Evolutionary conservation across 2,329 filamentous ascomycete genomes (phyloP).

Genomic region (Pseudogymnoascus sp.): DNA sequence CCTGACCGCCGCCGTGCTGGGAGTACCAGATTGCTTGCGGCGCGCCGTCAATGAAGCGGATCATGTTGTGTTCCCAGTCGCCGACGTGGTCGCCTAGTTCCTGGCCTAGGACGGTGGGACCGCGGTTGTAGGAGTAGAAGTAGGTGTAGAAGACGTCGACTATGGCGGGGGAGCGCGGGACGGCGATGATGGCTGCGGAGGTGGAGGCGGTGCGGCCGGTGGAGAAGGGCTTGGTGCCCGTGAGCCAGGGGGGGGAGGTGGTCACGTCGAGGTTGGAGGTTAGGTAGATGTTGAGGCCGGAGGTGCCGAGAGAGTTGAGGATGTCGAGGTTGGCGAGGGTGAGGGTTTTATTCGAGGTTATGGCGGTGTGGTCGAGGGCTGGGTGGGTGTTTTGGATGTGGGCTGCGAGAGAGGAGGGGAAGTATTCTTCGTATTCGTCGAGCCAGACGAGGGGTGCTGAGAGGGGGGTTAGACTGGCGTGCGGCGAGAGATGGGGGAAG

Average conservation of each 20-base stretch:
- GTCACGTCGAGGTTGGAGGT: slow-evolving; percentile 42
- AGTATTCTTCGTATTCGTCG: slow-evolving; percentile 40
- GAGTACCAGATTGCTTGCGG: slow-evolving; percentile 54
- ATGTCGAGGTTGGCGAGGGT: slow-evolving; percentile 40
- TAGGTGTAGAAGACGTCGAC: slow-evolving; percentile 15
- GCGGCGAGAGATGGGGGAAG: neutral
- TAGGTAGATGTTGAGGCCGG: slow-evolving; percentile 39
- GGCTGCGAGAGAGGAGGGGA: slow-evolving; percentile 40
- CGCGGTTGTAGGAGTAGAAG: slow-evolving; percentile 15
- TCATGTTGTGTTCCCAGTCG: slow-evolving; percentile 61
- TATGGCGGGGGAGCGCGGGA: neutral
- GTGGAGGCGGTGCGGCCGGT: slow-evolving; percentile 44
- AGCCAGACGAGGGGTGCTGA: slow-evolving; percentile 45
- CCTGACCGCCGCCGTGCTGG: slow-evolving; percentile 55
- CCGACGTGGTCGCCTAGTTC: slow-evolving; percentile 48
- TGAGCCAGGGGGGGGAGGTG: slow-evolving; percentile 39
- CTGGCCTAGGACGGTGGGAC: neutral
- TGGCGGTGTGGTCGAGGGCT: slow-evolving; percentile 33
- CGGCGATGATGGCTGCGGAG: slow-evolving; percentile 46
- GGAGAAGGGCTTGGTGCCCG: slow-evolving; percentile 45
- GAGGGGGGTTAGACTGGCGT: neutral
- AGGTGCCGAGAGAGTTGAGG: slow-evolving; percentile 35
- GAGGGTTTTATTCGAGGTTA: slow-evolving; percentile 32
- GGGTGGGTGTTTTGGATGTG: slow-evolving; percentile 41
- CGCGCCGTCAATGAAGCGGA: slow-evolving; percentile 50